Percentiles rank a stretch among this genome's conserved stretches.
Conservation (phyloP, 148 eudicot species). For the Rhododendron molle region DNA sequence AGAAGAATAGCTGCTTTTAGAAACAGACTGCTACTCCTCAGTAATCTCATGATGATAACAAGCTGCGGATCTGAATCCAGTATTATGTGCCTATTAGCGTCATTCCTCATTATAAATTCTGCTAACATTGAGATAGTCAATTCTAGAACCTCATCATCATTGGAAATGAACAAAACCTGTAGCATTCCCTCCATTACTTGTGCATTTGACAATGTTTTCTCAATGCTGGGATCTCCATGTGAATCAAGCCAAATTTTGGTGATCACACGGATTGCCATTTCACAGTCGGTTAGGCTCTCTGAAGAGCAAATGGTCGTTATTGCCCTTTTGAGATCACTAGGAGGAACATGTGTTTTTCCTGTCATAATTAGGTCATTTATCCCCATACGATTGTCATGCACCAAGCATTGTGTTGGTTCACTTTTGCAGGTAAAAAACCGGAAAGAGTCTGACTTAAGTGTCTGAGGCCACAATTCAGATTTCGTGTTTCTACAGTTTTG, state of each 20-base stretch:
- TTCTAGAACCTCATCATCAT: constrained; percentile 44
- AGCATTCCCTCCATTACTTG: constrained; percentile 39
- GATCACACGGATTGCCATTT: constrained; percentile 35
- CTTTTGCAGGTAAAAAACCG: constrained; percentile 24
- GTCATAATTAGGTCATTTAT: constrained; percentile 1
- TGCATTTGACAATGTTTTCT: constrained; percentile 25
- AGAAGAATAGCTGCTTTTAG: constrained; percentile 43
- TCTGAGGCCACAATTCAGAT: constrained; percentile 18
- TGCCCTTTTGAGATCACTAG: constrained; percentile 24
- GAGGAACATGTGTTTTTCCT: constrained; percentile 5
- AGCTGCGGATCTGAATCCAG: constrained; percentile 36
- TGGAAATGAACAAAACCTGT: constrained; percentile 35
- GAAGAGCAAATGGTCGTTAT: constrained; percentile 29
- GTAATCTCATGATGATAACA: constrained; percentile 24
- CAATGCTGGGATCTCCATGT: constrained; percentile 16
- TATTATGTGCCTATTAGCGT: constrained; percentile 24
- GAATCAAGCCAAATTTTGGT: constrained; percentile 37
- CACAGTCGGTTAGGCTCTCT: constrained; percentile 32
- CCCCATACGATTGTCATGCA: neutral
- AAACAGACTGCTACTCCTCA: constrained; percentile 41
- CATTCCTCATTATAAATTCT: constrained; percentile 28
- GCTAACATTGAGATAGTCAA: constrained; percentile 39
- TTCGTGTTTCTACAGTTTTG: constrained; percentile 16
- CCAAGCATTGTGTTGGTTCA: constrained; percentile 19
- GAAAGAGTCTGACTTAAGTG: constrained; percentile 23